phyloP scores from a whole-genome alignment of 768 basidiomycete species.

The Scleroderma bovista region DNA sequence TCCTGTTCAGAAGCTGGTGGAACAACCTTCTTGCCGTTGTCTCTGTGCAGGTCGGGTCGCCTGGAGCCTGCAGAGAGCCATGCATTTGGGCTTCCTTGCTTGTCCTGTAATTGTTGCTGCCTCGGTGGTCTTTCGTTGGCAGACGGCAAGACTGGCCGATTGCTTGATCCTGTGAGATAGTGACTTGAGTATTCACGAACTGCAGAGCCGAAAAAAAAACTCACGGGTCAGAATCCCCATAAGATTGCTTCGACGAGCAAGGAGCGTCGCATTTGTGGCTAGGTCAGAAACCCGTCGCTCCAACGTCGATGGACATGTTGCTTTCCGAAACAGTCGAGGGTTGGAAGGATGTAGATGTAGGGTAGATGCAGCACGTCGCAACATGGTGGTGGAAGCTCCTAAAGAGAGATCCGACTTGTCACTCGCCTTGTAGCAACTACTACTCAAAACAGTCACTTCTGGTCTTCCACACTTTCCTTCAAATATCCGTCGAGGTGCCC shows the following conservation, averaged over 20 bases:
- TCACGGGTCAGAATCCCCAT: conserved; percentile 1
- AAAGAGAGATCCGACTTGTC: too few relatives aligned
- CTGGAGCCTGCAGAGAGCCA: not conserved
- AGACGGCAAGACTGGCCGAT: not conserved
- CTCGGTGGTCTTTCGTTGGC: not conserved
- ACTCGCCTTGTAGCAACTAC: too few relatives aligned
- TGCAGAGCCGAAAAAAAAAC: not conserved
- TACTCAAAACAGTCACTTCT: not conserved
- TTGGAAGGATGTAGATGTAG: not conserved
- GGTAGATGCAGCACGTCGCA: conserved; percentile 5
- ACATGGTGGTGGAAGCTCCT: conserved; percentile 10
- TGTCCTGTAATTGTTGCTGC: not conserved
- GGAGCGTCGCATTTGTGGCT: not conserved
- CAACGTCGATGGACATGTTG: conserved; percentile 6
- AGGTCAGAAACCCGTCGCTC: not conserved
- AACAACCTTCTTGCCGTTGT: not conserved
- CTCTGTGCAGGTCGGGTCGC: not conserved
- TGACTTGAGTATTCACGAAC: too few relatives aligned
- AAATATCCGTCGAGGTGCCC: not conserved
- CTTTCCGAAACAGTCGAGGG: conserved; percentile 4
- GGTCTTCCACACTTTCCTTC: not conserved
- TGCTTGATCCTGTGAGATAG: not conserved
- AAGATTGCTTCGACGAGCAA: not conserved
- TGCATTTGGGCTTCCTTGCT: not conserved
- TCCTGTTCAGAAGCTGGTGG: not conserved